Evolutionary conservation across 257 asterid species (phyloP), one percentile per base, ranked within the genome.

Genomic region (Scutellaria galericulata): DNA sequence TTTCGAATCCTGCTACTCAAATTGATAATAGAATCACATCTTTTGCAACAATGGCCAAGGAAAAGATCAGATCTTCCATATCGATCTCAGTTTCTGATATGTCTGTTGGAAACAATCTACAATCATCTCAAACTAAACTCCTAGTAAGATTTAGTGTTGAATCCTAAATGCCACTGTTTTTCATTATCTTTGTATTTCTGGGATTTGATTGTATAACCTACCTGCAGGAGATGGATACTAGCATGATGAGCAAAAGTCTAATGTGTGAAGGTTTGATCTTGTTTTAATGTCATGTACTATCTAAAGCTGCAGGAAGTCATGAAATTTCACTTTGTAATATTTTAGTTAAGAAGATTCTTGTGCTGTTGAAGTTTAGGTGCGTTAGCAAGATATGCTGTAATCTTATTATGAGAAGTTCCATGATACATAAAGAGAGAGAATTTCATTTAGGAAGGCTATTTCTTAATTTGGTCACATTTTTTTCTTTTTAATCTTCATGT

Each of bases 31-130:
- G 76, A 74, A 62, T 89, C 40, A 59, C 47, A 65, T 75, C 78
- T 66, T 89, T 89, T 69, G 52, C 74, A n/a, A 45, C 24, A 35
- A 51, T 81, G 76, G 90, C 66, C 4, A 83, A 77, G 76, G 79
- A 74, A 61, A 86, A 70, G 68, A 63, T 82, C 69, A 15, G 48
- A 27, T 53, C 78, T 48, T 31, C 40, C 66, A 44, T 66, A 18
- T 66, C 71, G 44, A 15, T 51, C 14, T 18, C 71, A 22, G 27
- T 9, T 37, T 55, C 14, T 42, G 18, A 18, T 18, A 18, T 18
- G 18, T 18, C 18, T 18, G n/a, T 35, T 54, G 63, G 40, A 11
- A 54, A 27, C 27, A 51, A 52, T 2, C 11, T 45, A 18, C 53
- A 65, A 61, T 27, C 64, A 13, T 61, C 78, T 53, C 81, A 51